Evolutionary conservation across 345 rosid species (phyloP), one percentile per base, ranked within the genome.

Genomic region (Anastatica hierochuntica): DNA sequence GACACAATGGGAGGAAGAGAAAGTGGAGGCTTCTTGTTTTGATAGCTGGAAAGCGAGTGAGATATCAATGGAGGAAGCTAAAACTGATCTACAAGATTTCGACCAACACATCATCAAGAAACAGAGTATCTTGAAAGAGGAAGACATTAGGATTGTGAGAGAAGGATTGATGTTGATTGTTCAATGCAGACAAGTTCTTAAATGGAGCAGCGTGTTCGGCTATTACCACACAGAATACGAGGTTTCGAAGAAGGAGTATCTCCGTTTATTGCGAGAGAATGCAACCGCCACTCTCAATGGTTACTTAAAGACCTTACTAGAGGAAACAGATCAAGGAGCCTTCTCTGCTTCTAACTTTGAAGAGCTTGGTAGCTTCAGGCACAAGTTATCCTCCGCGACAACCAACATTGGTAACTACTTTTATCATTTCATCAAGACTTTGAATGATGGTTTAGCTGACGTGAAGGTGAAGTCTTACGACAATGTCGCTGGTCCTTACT

Each of bases 351-450:
- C n/a, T n/a, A n/a, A n/a, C n/a, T n/a, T n/a, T 5, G 43, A 39
- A 12, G 44, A 36, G 5, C 27, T 7, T 24, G 6, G 27, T 24
- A 3, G 3, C 27, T 24, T 24, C 5, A 24, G 27, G 3, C 3
- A 7, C 2, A 43, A 13, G 54, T 2, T 45, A 10, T 24, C 27
- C 27, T 3, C 27, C 27, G 6, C 3, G 27, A 37, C 48, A 20
- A 63, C 26, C 26, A 31, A 39, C 19, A 57, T 50, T 19, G 58
- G 70, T 10, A 65, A 56, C 27, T 43, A 34, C 59, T 65, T 65
- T 2, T 42, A 41, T 14, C 9, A 42, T 33, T 65, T 65, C 10
- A 4, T 44, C 27, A 50, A 57, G 52, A 19, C 47, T 26, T 10
- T 57, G 8, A 8, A 57, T 49, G 53, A 57, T 42, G 62, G 56